Percentiles rank a stretch among this genome's conserved stretches.
Evolutionary conservation across 1,284 basidiomycete genomes (phyloP).

Genomic region (Lentinula novae-zelandiae): DNA sequence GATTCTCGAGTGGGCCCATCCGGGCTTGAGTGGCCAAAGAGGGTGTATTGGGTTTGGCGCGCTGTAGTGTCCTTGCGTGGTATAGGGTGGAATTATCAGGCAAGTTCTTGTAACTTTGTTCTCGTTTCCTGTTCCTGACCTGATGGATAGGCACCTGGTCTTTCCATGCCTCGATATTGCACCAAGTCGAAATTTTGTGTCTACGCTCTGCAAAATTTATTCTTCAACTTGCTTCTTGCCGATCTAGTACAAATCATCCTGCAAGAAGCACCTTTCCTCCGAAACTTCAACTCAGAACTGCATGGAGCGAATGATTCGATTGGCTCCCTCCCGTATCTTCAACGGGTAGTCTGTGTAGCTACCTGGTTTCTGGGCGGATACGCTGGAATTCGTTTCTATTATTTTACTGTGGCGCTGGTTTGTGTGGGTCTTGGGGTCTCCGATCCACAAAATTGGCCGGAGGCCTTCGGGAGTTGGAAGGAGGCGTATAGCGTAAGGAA

Average conservation of each 20-base stretch:
- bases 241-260: background rate
- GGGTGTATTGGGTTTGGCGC: conserved; percentile 1
- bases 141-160: background rate
- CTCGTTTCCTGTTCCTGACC: background rate
- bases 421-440: conserved; percentile 19
- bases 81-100: conserved; percentile 7
- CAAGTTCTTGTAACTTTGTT: background rate
- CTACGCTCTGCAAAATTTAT: background rate
- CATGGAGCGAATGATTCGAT: background rate
- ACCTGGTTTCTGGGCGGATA: conserved; percentile 1
- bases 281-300: background rate
- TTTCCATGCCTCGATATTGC: background rate
- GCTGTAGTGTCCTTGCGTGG: background rate
- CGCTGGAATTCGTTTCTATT: conserved; percentile 12
- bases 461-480: conserved; percentile 19
- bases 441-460: conserved; percentile 24
- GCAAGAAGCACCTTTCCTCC: background rate
- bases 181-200: background rate
- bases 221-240: background rate
- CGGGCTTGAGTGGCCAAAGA: background rate
- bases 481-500: conserved; percentile 23
- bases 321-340: background rate
- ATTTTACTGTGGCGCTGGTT: conserved; percentile 16
- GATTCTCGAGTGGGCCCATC: background rate
- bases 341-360: background rate